Evolutionary conservation across 78 protist genomes (phyloP).

Genomic region (Protostelium mycophagum): DNA sequence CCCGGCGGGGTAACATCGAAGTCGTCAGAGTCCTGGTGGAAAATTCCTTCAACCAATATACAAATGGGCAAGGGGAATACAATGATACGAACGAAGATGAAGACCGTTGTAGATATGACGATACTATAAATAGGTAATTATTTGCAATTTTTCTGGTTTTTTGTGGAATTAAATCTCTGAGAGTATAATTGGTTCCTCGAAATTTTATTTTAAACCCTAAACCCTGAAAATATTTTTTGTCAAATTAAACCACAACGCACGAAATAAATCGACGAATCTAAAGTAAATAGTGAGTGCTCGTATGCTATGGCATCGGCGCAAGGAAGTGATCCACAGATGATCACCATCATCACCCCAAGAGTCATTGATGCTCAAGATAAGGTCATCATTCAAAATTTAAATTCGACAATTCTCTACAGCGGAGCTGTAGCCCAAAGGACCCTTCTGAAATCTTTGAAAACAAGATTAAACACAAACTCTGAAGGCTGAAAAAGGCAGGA

Average conservation of each 20-base stretch:
- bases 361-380: not conserved
- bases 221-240: too few relatives aligned
- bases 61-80: not conserved
- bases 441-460: too few relatives aligned
- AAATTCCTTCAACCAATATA: not conserved
- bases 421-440: too few relatives aligned
- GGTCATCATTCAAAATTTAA: not conserved
- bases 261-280: too few relatives aligned
- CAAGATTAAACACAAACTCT: too few relatives aligned
- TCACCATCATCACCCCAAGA: not conserved
- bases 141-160: too few relatives aligned
- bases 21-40: not conserved
- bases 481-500: too few relatives aligned
- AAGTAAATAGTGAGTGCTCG: not conserved
- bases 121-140: not conserved
- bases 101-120: not conserved
- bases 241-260: too few relatives aligned
- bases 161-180: too few relatives aligned
- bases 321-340: not conserved
- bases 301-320: not conserved
- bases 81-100: not conserved
- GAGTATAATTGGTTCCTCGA: not conserved
- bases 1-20: not conserved
- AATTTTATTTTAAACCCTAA: too few relatives aligned
- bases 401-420: not conserved